Evolutionary conservation across 805 yeast genomes (phyloP).

Genomic region (Myxozyma geophila): DNA sequence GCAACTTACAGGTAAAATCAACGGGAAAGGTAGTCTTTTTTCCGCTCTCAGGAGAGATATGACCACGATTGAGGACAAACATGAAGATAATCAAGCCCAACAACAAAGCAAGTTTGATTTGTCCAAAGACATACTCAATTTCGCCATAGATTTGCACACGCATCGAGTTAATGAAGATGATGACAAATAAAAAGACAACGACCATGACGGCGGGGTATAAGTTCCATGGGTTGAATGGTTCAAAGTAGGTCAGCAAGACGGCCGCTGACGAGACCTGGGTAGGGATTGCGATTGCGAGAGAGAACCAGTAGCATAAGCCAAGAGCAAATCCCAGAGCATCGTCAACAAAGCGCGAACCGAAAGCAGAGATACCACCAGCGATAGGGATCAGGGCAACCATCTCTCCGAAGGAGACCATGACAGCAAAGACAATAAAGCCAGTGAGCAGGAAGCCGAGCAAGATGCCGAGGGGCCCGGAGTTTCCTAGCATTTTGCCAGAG

Average conservation of each 20-base stretch:
- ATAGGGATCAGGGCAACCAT: constrained; percentile 49
- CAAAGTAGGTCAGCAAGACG: constrained; percentile 72
- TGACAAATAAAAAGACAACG: constrained; percentile 54
- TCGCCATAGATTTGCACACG: constrained; percentile 69
- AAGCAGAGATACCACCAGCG: constrained; percentile 59
- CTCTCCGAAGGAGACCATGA: constrained; percentile 40
- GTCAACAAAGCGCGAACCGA: constrained; percentile 55
- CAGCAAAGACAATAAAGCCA: constrained; percentile 33
- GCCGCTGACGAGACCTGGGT: constrained; percentile 82
- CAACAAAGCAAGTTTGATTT: constrained; percentile 62
- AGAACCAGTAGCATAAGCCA: constrained; percentile 69
- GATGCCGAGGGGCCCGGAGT: constrained; percentile 52
- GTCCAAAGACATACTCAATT: constrained; percentile 65
- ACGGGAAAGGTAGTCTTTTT: constrained; percentile 27
- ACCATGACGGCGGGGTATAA: constrained; percentile 69
- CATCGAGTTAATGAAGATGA: constrained; percentile 55
- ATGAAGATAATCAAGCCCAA: constrained; percentile 64
- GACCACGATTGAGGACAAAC: constrained; percentile 56
- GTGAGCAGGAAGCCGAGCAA: constrained; percentile 45
- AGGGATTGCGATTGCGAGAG: constrained; percentile 73
- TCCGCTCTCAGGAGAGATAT: constrained; percentile 21
- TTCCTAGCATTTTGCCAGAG: constrained; percentile 59
- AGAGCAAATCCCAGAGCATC: constrained; percentile 59
- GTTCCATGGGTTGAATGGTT: constrained; percentile 56
- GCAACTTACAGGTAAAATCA: constrained; percentile 18